Evolutionary conservation across 192 early-diverging fungal species (phyloP).

Genomic region (Coemansia javaensis): DNA sequence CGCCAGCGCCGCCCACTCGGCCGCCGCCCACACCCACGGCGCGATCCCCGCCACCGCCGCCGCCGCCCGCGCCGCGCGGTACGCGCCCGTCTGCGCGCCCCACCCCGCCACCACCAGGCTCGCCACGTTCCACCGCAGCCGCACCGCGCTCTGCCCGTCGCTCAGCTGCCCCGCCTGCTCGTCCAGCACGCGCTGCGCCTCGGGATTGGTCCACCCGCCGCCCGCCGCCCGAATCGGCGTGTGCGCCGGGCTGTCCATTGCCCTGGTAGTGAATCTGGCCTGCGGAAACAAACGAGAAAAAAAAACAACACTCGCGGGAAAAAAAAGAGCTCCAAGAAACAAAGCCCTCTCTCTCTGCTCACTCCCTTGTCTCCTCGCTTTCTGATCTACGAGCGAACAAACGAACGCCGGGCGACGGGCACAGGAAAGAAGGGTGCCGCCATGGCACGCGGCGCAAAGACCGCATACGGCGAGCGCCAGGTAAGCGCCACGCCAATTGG

Average conservation of each 20-base stretch:
- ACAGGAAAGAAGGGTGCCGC: no score
- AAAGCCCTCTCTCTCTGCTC: no score
- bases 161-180: constrained; percentile 24
- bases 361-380: no score
- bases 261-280: no score
- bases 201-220: constrained; percentile 32
- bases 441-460: no score
- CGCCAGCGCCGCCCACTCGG: constrained; percentile 25
- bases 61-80: constrained; percentile 17
- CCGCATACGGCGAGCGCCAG: no score
- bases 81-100: constrained; percentile 32
- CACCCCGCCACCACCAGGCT: constrained; percentile 22
- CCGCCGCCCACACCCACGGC: constrained; percentile 8
- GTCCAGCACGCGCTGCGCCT: constrained; percentile 42
- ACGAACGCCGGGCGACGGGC: no score
- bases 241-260: constrained; percentile 23
- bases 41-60: constrained; percentile 12
- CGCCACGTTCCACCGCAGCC: constrained; percentile 44
- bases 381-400: no score
- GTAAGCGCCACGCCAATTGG: no score
- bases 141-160: constrained; percentile 35
- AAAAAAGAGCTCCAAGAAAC: constrained; percentile 6
- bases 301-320: background rate
- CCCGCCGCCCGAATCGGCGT: constrained; percentile 24
- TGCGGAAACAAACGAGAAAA: constrained; percentile 1